Evolutionary conservation across 2,329 filamentous ascomycete species (phyloP).

Genomic region (Colletotrichum plurivorum): DNA sequence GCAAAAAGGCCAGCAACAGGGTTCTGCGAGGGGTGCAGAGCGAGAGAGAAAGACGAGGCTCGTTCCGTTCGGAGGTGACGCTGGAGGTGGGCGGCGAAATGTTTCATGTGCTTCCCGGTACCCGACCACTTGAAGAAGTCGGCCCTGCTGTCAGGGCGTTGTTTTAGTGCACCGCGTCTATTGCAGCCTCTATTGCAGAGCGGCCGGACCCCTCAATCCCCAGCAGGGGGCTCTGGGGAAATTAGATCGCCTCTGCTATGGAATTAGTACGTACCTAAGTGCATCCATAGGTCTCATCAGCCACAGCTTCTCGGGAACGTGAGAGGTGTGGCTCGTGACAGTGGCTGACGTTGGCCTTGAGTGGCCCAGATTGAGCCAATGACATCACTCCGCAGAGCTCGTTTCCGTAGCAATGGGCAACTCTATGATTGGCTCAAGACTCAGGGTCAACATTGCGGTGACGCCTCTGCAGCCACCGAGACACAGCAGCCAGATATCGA

Average conservation of each 20-base stretch:
- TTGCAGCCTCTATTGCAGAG: not conserved
- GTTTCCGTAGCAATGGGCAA: conserved; percentile 28
- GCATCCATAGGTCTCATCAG: not conserved
- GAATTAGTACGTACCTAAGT: not conserved
- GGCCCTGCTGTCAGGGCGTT: not conserved
- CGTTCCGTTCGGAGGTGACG: too few relatives aligned
- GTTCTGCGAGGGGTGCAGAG: not conserved
- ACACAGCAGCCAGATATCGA: not conserved
- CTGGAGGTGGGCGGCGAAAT: conserved; percentile 26
- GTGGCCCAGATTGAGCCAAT: not conserved
- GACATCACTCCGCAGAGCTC: conserved; percentile 19
- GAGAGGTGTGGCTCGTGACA: conserved; percentile 9
- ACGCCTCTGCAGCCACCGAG: conserved; percentile 14
- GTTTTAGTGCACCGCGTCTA: not conserved
- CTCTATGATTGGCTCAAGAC: not conserved
- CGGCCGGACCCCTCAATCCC: conserved; percentile 6
- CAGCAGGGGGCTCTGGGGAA: conserved; percentile 22
- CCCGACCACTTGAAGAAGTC: conserved; percentile 22
- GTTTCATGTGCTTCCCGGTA: conserved; percentile 37
- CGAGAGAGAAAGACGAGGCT: conserved; percentile 7
- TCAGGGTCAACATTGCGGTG: conserved; percentile 7
- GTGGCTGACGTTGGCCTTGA: not conserved
- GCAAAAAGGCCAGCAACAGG: not conserved
- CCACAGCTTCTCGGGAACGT: not conserved
- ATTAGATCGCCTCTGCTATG: not conserved